These are phyloP conservation scores for Colletotrichum higginsianum DNA, from an alignment of 2,329 filamentous ascomycete species.

Conservation along the genomic window DNA sequence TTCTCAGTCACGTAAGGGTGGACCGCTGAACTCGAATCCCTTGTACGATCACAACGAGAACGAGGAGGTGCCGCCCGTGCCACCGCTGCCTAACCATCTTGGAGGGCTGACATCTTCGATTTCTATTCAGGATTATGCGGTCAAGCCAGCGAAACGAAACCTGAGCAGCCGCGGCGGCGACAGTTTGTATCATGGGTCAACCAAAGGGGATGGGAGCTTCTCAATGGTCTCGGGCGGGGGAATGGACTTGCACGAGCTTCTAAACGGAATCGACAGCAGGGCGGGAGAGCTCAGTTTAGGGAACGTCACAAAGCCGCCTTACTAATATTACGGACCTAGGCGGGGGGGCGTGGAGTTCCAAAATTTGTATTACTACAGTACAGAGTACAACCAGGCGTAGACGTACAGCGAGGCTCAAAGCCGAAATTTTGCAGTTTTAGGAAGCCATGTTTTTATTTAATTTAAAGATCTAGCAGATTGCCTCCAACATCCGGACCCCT, in stretches of 20 bases:
- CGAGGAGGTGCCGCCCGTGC: slow-evolving; percentile 68
- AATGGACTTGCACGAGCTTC: slow-evolving; percentile 65
- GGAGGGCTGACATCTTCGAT: slow-evolving; percentile 48
- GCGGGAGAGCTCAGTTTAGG: slow-evolving; percentile 62
- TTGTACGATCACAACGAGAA: slow-evolving; percentile 51
- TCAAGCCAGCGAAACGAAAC: slow-evolving; percentile 54
- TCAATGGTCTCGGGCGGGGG: slow-evolving; percentile 54
- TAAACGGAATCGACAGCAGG: slow-evolving; percentile 66
- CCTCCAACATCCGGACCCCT: not conserved
- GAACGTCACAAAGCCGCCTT: slow-evolving; percentile 64
- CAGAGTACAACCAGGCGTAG: slow-evolving; percentile 26
- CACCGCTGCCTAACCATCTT: slow-evolving; percentile 63
- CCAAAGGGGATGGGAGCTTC: slow-evolving; percentile 46
- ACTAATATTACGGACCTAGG: slow-evolving; percentile 54
- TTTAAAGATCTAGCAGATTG: slow-evolving; percentile 14
- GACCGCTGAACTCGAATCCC: slow-evolving; percentile 62
- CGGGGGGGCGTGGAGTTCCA: slow-evolving; percentile 3
- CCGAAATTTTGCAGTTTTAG: slow-evolving; percentile 34
- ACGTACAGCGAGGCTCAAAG: slow-evolving; percentile 40
- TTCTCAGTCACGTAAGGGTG: slow-evolving; percentile 55
- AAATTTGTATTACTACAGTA: slow-evolving; percentile 35
- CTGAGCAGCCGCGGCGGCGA: slow-evolving; percentile 61
- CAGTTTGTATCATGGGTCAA: slow-evolving; percentile 46
- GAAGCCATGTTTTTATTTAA: slow-evolving; percentile 1
- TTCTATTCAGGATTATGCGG: slow-evolving; percentile 55